These are phyloP conservation scores for Microdochium trichocladiopsis DNA, from an alignment of 2,329 filamentous ascomycete species.

Conservation along the genomic window DNA sequence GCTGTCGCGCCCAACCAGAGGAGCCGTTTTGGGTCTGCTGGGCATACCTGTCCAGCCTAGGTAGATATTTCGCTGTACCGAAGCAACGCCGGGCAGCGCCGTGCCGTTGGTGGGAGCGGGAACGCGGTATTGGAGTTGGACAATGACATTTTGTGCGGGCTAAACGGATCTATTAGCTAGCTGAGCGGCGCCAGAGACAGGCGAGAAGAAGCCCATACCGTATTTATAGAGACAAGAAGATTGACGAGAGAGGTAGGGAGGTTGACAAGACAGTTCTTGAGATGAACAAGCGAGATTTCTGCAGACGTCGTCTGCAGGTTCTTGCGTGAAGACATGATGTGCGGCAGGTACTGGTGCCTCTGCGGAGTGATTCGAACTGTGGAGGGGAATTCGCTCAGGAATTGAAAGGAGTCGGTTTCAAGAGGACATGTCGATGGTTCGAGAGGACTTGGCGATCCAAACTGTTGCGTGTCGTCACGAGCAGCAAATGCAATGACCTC, in stretches of 20 bases:
- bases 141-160: conserved; percentile 91
- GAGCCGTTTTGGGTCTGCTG: conserved; percentile 73
- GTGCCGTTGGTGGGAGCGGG: conserved; percentile 34
- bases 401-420: too few relatives aligned
- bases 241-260: conserved; percentile 79
- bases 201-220: conserved; percentile 47
- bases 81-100: conserved; percentile 34
- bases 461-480: too few relatives aligned
- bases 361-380: too few relatives aligned
- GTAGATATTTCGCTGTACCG: conserved; percentile 64
- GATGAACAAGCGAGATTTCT: conserved; percentile 76
- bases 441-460: too few relatives aligned
- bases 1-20: conserved; percentile 68
- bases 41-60: conserved; percentile 98
- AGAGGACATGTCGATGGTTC: too few relatives aligned
- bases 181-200: conserved; percentile 4
- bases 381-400: too few relatives aligned
- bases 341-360: neutral
- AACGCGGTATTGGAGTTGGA: conserved; percentile 75
- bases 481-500: neutral
- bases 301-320: conserved; percentile 62
- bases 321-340: conserved; percentile 37
- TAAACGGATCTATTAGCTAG: conserved; percentile 27
- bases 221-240: conserved; percentile 81
- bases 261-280: conserved; percentile 95